Conservation (phyloP, 2,329 filamentous ascomycete species). For the Beauveria rudraprayagi region DNA sequence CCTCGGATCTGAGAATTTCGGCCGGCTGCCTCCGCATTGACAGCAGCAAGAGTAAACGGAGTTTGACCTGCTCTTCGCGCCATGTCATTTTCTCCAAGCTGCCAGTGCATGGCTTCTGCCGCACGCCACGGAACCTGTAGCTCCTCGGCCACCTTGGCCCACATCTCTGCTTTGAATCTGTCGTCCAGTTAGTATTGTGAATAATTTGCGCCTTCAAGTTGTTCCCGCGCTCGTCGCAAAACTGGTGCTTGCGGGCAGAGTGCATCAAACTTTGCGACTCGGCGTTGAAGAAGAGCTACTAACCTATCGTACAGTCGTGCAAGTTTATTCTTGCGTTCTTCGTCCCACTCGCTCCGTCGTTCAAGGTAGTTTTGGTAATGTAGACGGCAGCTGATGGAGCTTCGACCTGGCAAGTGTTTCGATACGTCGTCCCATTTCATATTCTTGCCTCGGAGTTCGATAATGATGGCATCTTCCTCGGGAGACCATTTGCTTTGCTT, state of each 20-base stretch:
- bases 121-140: slow-evolving; percentile 94
- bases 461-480: slow-evolving; percentile 89
- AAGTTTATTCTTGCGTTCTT: slow-evolving; percentile 95
- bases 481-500: slow-evolving; percentile 96
- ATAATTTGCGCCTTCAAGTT: not conserved
- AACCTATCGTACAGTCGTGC: slow-evolving; percentile 93
- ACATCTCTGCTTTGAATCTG: slow-evolving; percentile 97
- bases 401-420: slow-evolving; percentile 80
- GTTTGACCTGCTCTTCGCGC: slow-evolving; percentile 82
- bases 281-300: slow-evolving; percentile 21
- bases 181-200: not conserved
- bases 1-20: slow-evolving; percentile 30
- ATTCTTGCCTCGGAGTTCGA: slow-evolving; percentile 77
- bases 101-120: slow-evolving; percentile 97
- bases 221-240: not conserved
- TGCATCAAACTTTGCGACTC: not conserved
- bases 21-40: slow-evolving; percentile 36
- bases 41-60: slow-evolving; percentile 65
- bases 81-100: slow-evolving; percentile 90
- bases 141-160: slow-evolving; percentile 90
- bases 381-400: slow-evolving; percentile 85
- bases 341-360: slow-evolving; percentile 87
- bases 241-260: slow-evolving; percentile 15
- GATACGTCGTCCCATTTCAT: slow-evolving; percentile 99
- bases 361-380: slow-evolving; percentile 98